Evolutionary conservation across 106 monocot genomes (phyloP), one percentile per base, ranked within the genome.

Genomic region (Phalaenopsis aphrodite): DNA sequence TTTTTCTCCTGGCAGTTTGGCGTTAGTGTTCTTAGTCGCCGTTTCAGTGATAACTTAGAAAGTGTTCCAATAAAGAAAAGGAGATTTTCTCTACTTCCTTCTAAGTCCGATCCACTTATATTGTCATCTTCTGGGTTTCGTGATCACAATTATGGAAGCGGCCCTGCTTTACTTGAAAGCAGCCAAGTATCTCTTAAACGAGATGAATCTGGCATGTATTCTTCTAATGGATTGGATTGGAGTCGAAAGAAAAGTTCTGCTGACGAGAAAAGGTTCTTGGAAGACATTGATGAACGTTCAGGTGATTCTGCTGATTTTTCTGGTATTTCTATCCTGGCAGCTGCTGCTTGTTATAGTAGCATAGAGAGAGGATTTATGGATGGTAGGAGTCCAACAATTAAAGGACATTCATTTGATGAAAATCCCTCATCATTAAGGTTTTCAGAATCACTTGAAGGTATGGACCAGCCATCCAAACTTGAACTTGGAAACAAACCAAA

Each of bases 31-130:
- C 97, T 98, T 77, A 90, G 92, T 24, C 77, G 88, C 61, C 90
- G 92, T 30, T 98, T 98, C 46, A 82, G 89, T 85, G 94, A 91
- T 45, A 56, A 82, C 7, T 8, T 89, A 38, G 87, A 87, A 55
- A 92, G 79, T 83, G 86, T 98, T 79, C 97, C 94, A 19, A 90
- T 94, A 48, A 98, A 98, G 85, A 98, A 98, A 84, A 94, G 96
- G 86, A 92, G 88, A 81, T 84, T 89, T 81, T 78, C 82, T 17
- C 56, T 86, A 36, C 72, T 66, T 77, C 78, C 68, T 39, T 82
- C 89, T 86, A 84, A 92, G 42, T 83, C 88, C 41, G 80, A 88
- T 24, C 80, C 88, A 39, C 7, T 73, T 41, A 77, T 78, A 56
- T 84, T 79, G 37, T 84, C 66, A 16, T 57, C 80, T 6, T 77